These are phyloP conservation scores for Triadica sebifera DNA, from an alignment of 345 rosid genomes.

Conservation along the genomic window DNA sequence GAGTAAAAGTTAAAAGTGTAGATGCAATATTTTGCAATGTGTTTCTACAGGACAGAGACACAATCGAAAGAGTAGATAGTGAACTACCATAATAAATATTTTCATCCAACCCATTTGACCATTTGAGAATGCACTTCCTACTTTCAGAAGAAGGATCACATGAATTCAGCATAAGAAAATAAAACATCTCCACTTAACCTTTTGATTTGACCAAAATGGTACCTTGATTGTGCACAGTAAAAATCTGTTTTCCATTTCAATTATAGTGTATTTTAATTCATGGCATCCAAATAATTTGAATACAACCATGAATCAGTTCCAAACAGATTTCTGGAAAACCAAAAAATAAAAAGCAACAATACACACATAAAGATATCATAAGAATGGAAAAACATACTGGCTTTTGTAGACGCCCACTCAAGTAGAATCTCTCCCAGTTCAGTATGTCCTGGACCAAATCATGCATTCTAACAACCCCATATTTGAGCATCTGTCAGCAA, in stretches of 20 bases:
- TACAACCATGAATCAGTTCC: background rate
- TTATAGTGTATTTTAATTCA: background rate
- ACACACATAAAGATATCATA: background rate
- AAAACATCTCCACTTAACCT: background rate
- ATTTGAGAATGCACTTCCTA: background rate
- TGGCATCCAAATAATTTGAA: background rate
- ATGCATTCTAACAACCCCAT: slow-evolving; percentile 84
- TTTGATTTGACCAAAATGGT: background rate
- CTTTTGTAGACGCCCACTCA: slow-evolving; percentile 87
- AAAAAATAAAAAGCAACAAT: background rate
- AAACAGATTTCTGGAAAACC: background rate
- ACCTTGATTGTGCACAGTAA: background rate
- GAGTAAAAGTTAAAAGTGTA: background rate
- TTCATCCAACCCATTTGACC: background rate
- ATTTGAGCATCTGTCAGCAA: slow-evolving; percentile 66
- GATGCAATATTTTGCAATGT: background rate
- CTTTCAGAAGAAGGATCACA: background rate
- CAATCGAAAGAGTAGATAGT: background rate
- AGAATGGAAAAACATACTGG: slow-evolving; percentile 46
- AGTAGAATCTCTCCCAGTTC: slow-evolving; percentile 72
- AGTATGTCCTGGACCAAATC: slow-evolving; percentile 69
- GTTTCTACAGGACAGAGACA: background rate
- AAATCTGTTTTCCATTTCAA: background rate
- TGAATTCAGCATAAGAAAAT: background rate
- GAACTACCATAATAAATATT: background rate